Conservation (phyloP, 1,284 basidiomycete genomes). For the Hemileia vastatrix region DNA sequence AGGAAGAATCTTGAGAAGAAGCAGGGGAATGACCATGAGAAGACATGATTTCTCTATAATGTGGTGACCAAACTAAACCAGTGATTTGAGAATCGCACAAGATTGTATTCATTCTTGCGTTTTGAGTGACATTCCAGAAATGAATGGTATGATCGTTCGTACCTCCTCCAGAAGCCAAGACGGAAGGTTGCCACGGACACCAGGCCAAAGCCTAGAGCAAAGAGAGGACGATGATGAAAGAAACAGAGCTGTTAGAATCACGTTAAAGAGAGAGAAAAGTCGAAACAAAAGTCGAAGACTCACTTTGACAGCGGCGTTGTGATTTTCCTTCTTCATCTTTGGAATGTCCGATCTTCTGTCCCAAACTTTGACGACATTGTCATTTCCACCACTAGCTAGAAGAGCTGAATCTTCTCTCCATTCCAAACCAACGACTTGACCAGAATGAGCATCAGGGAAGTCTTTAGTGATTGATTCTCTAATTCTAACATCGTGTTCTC, state of each 20-base stretch:
- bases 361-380: conserved; percentile 95
- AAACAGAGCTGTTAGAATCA: no score
- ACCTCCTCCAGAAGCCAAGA: conserved; percentile 87
- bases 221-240: no score
- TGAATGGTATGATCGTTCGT: conserved; percentile 89
- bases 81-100: conserved; percentile 82
- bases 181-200: conserved; percentile 89
- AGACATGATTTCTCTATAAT: conserved; percentile 79
- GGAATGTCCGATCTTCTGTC: conserved; percentile 66
- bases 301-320: conserved; percentile 86
- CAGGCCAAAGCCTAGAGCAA: conserved; percentile 92
- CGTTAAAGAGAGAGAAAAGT: no score
- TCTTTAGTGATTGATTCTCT: conserved; percentile 35
- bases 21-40: conserved; percentile 91
- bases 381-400: conserved; percentile 83
- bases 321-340: conserved; percentile 70
- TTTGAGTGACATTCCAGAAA: conserved; percentile 69
- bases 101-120: conserved; percentile 71
- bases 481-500: conserved; percentile 40
- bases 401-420: no score
- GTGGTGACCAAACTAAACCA: conserved; percentile 75
- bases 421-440: conserved; percentile 38
- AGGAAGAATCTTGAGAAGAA: conserved; percentile 57
- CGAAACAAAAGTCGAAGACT: neutral
- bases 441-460: conserved; percentile 36